Percentiles rank a stretch among this genome's conserved stretches.
Evolutionary conservation across 2,329 filamentous ascomycete genomes (phyloP).

Genomic region (Neobulgaria alba): DNA sequence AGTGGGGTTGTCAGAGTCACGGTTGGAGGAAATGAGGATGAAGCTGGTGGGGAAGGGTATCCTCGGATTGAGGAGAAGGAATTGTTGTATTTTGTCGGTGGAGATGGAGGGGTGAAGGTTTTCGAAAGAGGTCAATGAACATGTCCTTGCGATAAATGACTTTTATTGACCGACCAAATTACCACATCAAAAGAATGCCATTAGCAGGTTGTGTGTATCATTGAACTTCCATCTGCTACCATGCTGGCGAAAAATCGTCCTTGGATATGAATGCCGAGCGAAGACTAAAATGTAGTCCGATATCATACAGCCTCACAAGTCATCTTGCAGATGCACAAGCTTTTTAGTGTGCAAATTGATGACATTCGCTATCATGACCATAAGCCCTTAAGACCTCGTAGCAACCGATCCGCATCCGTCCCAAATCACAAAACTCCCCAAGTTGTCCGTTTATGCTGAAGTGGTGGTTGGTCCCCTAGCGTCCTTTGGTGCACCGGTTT

Average conservation of each 20-base stretch:
- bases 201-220: too few relatives aligned
- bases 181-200: too few relatives aligned
- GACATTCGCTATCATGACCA: constrained; percentile 28
- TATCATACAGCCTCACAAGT: constrained; percentile 10
- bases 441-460: constrained; percentile 31
- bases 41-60: constrained; percentile 24
- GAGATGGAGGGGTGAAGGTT: constrained; percentile 71
- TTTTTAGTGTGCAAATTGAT: constrained; percentile 27
- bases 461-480: constrained; percentile 52
- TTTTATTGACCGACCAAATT: too few relatives aligned
- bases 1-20: constrained; percentile 80
- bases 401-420: constrained; percentile 25
- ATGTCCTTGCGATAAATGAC: too few relatives aligned
- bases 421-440: constrained; percentile 29
- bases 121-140: constrained; percentile 68
- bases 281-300: neutral
- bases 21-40: constrained; percentile 29
- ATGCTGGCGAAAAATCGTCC: too few relatives aligned
- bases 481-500: constrained; percentile 77
- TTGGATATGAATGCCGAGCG: too few relatives aligned
- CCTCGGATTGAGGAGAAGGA: constrained; percentile 50
- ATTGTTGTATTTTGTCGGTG: constrained; percentile 70
- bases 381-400: constrained; percentile 23
- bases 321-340: constrained; percentile 14
- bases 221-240: neutral